Percentiles rank a stretch among this genome's conserved stretches.
Conservation (phyloP, 2,329 filamentous ascomycete species). For the Bipolaris victoriae region DNA sequence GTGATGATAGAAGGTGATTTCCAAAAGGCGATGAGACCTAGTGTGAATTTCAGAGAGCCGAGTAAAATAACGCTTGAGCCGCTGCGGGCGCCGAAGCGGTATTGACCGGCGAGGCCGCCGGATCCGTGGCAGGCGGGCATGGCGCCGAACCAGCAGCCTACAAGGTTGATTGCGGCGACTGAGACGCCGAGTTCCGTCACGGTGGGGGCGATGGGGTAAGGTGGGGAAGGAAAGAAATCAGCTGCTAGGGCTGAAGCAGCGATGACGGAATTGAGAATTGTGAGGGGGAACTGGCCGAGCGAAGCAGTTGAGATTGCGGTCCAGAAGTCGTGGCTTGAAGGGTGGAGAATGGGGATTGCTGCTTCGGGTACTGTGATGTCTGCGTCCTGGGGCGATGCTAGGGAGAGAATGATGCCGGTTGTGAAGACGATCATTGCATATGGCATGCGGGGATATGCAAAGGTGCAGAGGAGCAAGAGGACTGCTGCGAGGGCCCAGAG, state of each 20-base stretch:
- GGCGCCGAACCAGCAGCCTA: conserved; percentile 87
- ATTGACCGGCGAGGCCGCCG: conserved; percentile 87
- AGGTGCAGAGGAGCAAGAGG: conserved; percentile 70
- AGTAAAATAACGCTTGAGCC: conserved; percentile 83
- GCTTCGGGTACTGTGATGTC: conserved; percentile 56
- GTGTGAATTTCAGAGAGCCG: conserved; percentile 73
- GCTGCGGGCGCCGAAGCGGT: conserved; percentile 87
- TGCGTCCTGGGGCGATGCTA: conserved; percentile 45
- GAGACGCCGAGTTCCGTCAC: conserved; percentile 81
- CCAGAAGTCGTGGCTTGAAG: conserved; percentile 57
- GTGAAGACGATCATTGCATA: conserved; percentile 78
- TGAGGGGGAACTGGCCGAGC: conserved; percentile 86
- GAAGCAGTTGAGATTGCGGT: conserved; percentile 69
- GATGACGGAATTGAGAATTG: conserved; percentile 89
- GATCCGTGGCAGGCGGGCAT: conserved; percentile 97
- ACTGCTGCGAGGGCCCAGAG: conserved; percentile 79
- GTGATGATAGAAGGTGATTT: conserved; percentile 76
- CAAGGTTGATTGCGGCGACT: conserved; percentile 81
- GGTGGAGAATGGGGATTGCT: conserved; percentile 56
- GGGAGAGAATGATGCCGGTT: conserved; percentile 70
- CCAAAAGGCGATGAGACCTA: conserved; percentile 67
- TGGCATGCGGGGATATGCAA: conserved; percentile 69
- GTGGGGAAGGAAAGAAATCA: conserved; percentile 74
- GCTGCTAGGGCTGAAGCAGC: conserved; percentile 80
- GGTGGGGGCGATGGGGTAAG: conserved; percentile 63